phyloP scores from a whole-genome alignment of 2,329 filamentous ascomycete genomes.

The Ophiostoma himal-ulmi region DNA sequence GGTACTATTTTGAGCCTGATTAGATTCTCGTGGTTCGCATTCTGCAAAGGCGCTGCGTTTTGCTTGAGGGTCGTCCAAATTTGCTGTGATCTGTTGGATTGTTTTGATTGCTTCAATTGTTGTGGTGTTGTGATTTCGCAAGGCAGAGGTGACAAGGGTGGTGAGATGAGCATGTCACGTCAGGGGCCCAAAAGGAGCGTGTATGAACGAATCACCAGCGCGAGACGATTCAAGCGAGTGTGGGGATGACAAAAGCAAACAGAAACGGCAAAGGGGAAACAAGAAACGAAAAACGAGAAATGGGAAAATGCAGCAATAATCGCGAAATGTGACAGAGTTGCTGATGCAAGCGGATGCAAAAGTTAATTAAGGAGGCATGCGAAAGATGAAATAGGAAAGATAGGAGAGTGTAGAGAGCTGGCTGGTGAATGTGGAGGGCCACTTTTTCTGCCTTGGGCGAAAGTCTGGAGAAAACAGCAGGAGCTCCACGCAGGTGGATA shows the following conservation, averaged over 20 bases:
- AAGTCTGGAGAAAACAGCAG: conserved; percentile 8
- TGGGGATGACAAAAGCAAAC: background rate
- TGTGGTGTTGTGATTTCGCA: conserved; percentile 8
- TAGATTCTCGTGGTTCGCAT: background rate
- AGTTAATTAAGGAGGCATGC: background rate
- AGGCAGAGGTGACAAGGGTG: conserved; percentile 15
- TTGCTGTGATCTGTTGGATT: conserved; percentile 8
- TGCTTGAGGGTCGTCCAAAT: background rate
- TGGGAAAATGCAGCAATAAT: background rate
- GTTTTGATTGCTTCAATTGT: conserved; percentile 10
- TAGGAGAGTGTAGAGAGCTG: background rate
- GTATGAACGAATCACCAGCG: background rate
- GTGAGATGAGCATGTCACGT: conserved; percentile 14
- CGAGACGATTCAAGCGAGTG: background rate
- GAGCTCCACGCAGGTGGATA: conserved; percentile 9
- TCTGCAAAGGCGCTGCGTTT: background rate
- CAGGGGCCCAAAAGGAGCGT: background rate
- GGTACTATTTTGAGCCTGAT: background rate
- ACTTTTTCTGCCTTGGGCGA: background rate
- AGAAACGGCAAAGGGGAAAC: background rate
- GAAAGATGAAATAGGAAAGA: background rate
- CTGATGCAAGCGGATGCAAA: conserved; percentile 5
- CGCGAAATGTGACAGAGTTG: background rate
- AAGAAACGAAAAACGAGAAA: background rate
- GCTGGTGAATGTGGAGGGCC: background rate